Base-by-base conservation (phyloP, 768 basidiomycete species). In the Boletus vinaceobasis region DNA sequence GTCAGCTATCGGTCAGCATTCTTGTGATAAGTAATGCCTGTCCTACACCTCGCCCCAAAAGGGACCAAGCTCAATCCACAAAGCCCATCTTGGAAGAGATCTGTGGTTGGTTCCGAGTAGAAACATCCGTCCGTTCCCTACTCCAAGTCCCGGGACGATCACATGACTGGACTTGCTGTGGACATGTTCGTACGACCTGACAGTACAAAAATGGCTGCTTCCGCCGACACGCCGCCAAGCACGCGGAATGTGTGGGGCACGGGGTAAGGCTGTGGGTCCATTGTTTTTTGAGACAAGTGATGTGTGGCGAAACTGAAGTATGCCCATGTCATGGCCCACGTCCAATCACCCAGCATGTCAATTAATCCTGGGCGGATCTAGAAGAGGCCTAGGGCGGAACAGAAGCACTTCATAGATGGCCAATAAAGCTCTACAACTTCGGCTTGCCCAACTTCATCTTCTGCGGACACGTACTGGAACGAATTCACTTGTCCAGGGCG, bases 191-290 rank as follows among this genome's bases (percentile, higher is more conserved):
- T n/a, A 29, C 44, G 8, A 43, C 56, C 47, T 42, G 56, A 52
- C 57, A 53, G 53, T 26, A 66, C 67, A 64, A 62, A 64, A 60
- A 60, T 59, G 67, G 66, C 23, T 46, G 49, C 39, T 57, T 67
- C 52, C 31, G 60, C 47, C 40, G 53, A 54, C 64, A 68, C 45
- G 59, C 66, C 36, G 47, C 26, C 14, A 48, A 58, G 57, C 53
- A 53, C 26, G 40, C 35, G 48, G 52, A 44, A 47, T 52, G 50
- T 63, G 57, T 57, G 66, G 64, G 59, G 59, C 58, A 60, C 58
- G 66, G 66, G 66, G 66, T 60, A 60, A 66, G 58, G 61, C 64
- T 59, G 53, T 63, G 48, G 58, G 50, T 52, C 50, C 26, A 39
- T 43, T 43, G n/a, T 6, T 43, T n/a, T 11, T 31, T 45, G 27